Evolutionary conservation across 2,329 filamentous ascomycete species (phyloP).

Genomic region (Nemania sp.): DNA sequence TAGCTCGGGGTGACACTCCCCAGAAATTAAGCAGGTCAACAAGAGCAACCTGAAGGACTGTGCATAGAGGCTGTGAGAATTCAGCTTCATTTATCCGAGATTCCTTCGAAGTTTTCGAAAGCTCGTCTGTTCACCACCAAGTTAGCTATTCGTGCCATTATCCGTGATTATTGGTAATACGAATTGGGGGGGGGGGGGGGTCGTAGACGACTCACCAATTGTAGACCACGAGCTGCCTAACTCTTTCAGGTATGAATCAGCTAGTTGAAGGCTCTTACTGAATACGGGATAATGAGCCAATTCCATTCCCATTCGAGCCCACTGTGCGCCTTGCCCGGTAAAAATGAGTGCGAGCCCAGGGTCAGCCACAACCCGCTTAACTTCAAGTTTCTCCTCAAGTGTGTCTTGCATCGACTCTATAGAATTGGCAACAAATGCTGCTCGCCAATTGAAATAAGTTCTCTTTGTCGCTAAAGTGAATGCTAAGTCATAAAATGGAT

Average conservation of each 20-base stretch:
- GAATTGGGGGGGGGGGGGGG: no score
- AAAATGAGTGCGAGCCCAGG: slow-evolving; percentile 51
- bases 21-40: slow-evolving; percentile 52
- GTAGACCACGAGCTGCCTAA: slow-evolving; percentile 22
- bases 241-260: slow-evolving; percentile 29
- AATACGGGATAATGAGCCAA: slow-evolving; percentile 38
- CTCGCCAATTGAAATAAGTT: slow-evolving; percentile 30
- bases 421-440: slow-evolving; percentile 25
- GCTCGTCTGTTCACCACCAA: slow-evolving; percentile 19
- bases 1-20: slow-evolving; percentile 47
- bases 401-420: slow-evolving; percentile 14
- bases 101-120: slow-evolving; percentile 19
- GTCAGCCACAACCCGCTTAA: slow-evolving; percentile 12
- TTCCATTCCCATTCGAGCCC: slow-evolving; percentile 56
- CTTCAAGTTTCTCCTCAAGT: slow-evolving; percentile 15
- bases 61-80: slow-evolving; percentile 40
- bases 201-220: slow-evolving; percentile 15
- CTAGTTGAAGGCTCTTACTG: slow-evolving; percentile 19
- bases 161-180: not conserved
- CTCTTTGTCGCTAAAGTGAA: slow-evolving; percentile 29
- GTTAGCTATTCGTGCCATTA: not conserved
- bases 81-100: slow-evolving; percentile 32
- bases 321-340: slow-evolving; percentile 61
- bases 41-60: slow-evolving; percentile 53
- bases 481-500: slow-evolving; percentile 19